A percentile compares a stretch with the other conserved stretches of the same genome.
phyloP scores from a whole-genome alignment of 1,139 yeast genomes.

The Pichia sp. region DNA sequence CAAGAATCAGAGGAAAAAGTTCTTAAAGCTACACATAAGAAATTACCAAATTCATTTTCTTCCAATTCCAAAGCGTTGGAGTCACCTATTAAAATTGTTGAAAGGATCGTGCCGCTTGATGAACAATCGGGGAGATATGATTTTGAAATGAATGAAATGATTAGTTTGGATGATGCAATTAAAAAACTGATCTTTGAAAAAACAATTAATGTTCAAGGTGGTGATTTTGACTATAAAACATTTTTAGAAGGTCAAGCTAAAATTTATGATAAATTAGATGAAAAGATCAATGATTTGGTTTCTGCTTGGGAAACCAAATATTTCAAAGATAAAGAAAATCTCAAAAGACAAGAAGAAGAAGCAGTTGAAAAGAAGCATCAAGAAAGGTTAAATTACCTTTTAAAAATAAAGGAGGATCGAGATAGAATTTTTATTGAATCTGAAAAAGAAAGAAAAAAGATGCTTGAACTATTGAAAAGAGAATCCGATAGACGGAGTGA shows the following conservation, averaged over 20 bases:
- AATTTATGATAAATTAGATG: slow-evolving; percentile 1
- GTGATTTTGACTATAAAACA: neutral
- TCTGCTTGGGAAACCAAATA: slow-evolving; percentile 2
- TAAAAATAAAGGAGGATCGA: slow-evolving; percentile 3
- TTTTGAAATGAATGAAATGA: slow-evolving; percentile 1
- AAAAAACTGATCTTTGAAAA: slow-evolving; percentile 1
- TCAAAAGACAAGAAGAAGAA: neutral
- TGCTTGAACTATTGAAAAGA: neutral
- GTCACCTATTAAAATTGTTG: too few relatives aligned
- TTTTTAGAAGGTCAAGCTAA: slow-evolving; percentile 4
- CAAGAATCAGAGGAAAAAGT: neutral
- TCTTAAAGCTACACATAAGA: too few relatives aligned
- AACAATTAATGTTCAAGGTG: slow-evolving; percentile 3
- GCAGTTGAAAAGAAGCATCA: slow-evolving; percentile 1
- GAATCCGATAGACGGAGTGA: slow-evolving; percentile 3
- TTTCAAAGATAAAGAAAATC: neutral
- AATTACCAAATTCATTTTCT: neutral
- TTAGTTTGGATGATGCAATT: slow-evolving; percentile 5
- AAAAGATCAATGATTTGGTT: slow-evolving; percentile 5
- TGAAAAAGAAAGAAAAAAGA: slow-evolving; percentile 2
- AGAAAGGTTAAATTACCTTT: neutral
- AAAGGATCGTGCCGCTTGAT: slow-evolving; percentile 1
- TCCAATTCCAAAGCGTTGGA: neutral
- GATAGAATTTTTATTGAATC: slow-evolving; percentile 4
- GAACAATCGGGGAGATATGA: slow-evolving; percentile 5